These are phyloP conservation scores for Macrophomina pseudophaseolina DNA, from an alignment of 2,329 filamentous ascomycete species.

Conservation along the genomic window DNA sequence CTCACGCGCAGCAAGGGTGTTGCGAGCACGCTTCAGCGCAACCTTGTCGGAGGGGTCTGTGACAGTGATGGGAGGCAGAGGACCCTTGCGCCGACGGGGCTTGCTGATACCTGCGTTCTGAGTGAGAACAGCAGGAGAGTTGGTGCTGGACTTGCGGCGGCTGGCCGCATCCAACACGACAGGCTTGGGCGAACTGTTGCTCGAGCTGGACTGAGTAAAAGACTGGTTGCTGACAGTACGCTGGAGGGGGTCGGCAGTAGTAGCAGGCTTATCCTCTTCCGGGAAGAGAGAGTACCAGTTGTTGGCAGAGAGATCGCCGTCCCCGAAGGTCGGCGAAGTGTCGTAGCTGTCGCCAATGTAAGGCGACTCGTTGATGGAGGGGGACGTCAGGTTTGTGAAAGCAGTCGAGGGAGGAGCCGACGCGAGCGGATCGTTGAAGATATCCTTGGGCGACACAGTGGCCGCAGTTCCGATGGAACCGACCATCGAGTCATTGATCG, in stretches of 20 bases:
- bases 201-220: constrained; percentile 43
- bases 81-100: constrained; percentile 78
- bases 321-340: constrained; percentile 76
- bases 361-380: constrained; percentile 77
- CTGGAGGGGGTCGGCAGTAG: constrained; percentile 44
- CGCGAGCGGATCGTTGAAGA: constrained; percentile 71
- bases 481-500: constrained; percentile 49
- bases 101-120: constrained; percentile 73
- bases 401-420: constrained; percentile 83
- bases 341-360: constrained; percentile 73
- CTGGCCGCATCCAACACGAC: constrained; percentile 36
- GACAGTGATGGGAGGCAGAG: constrained; percentile 76
- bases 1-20: constrained; percentile 91
- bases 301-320: constrained; percentile 60
- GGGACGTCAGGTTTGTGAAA: constrained; percentile 84
- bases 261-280: constrained; percentile 44
- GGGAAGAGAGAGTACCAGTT: constrained; percentile 80
- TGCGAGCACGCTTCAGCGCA: constrained; percentile 92
- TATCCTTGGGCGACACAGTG: constrained; percentile 84
- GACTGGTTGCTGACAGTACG: constrained; percentile 47
- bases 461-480: constrained; percentile 38
- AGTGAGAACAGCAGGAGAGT: constrained; percentile 55
- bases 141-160: constrained; percentile 47
- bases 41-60: constrained; percentile 71
- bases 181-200: constrained; percentile 40